Evolutionary conservation across 768 basidiomycete species (phyloP), one percentile per base, ranked within the genome.

Genomic region (Suillus weaverae): DNA sequence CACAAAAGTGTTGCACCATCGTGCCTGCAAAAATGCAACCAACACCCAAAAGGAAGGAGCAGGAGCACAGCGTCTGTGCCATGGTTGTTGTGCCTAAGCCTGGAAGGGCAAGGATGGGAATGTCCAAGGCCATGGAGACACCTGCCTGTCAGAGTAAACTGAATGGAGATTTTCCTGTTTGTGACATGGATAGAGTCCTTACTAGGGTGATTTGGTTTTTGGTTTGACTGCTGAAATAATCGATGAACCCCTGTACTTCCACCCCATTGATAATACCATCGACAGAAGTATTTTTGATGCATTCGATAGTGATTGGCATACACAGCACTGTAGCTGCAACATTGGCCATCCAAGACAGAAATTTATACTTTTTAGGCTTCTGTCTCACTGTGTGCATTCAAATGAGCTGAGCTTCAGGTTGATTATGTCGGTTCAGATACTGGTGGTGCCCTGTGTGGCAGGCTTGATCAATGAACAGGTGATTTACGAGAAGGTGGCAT

Each of bases 221-320:
- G 0, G 46, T n/a, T n/a, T 61, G 60, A 44, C 35, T 33, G 46
- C 39, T 26, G 11, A 61, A 16, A 44, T 61, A 26, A 44, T 61
- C 6, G 22, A 61, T 33, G 26, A 36, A 39, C 8, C 1, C 4
- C 18, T 20, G 18, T 8, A 61, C 41, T 32, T 61, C 41, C 11
- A 33, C 20, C 26, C 26, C 39, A 44, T 61, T 32, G 6, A 61
- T 26, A 8, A 61, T 60, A 39, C 60, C 60, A 61, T 61, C 11
- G 1, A 33, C 20, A n/a, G 39, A 61, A 33, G 33, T 61, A 41
- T 7, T 14, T 13, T 33, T 33, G 39, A 61, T 20, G 18, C 11
- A 2, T 32, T 61, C 46, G 6, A 61, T 44, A 26, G 43, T 43
- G 18, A 22, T 44, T 0, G 1, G 41, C 26, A 61, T 41, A n/a